Base-by-base conservation (phyloP, 345 rosid species). In the Aquilaria yunnanensis region DNA sequence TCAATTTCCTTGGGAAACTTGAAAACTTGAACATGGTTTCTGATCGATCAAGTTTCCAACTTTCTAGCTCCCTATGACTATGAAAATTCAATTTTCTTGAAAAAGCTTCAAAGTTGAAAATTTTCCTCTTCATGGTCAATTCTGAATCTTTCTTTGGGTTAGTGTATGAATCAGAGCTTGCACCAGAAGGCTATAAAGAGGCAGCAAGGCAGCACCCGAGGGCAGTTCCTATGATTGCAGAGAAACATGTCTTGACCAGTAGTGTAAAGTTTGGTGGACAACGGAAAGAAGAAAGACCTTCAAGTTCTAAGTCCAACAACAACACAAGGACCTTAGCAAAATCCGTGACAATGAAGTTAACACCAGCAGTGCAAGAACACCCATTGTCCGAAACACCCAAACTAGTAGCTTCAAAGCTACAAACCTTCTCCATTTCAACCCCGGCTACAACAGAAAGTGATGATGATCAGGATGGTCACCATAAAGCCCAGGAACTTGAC, bases 151-250 rank as follows among this genome's bases (percentile, higher is more conserved):
- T 56, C 16, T 32, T 55, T 66, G 71, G 62, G 23, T 1, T 74
- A 84, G 89, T 79, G 81, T 79, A 84, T 56, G 86, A 84, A 72
- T 81, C 85, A 7, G 85, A 84, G 72, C 63, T 75, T 63, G 84
- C 84, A 2, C 79, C 84, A 8, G 79, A 75, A 45, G 70, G 63
- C 8, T 79, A 62, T 34, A 76, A 69, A 71, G 75, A 70, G 67
- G n/a, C 68, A 1, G 77, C 83, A 23, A 78, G 75, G 59, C 81
- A 75, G 60, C 73, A 74, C 71, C 82, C 74, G 0, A 74, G 78
- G 59, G 62, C 72, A 46, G 16, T 30, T 16, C 71, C 80, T 52
- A 71, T 67, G 14, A 68, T 65, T 29, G 56, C 74, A 9, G 80
- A 78, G 57, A 72, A 68, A n/a, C 79, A 67, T 69, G 65, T 72